These are phyloP conservation scores for Phoenix dactylifera DNA, from an alignment of 176 grass and related monocot species.

Conservation along the genomic window DNA sequence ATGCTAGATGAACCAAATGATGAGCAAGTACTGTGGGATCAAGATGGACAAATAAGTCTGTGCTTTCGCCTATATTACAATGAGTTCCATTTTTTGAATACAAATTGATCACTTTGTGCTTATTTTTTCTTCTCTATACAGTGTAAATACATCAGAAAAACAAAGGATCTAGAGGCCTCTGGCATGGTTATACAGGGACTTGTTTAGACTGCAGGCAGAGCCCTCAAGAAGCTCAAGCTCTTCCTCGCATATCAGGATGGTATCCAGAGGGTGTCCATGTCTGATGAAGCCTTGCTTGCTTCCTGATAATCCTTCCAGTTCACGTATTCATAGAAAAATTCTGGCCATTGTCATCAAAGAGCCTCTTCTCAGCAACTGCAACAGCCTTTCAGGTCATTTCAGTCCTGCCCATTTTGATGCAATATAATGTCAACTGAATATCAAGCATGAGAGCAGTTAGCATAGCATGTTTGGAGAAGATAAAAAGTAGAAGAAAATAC, in stretches of 20 bases:
- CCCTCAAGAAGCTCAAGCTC: no score
- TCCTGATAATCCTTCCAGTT: conserved; percentile 3
- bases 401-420: conserved; percentile 79
- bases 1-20: conserved; percentile 47
- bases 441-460: conserved; percentile 11
- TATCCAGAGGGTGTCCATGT: no score
- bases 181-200: no score
- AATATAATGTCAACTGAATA: conserved; percentile 73
- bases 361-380: conserved; percentile 59
- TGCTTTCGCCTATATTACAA: conserved; percentile 36
- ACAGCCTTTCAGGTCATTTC: conserved; percentile 61
- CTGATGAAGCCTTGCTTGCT: not conserved
- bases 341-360: conserved; percentile 74
- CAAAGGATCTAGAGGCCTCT: not conserved
- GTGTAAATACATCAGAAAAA: not conserved
- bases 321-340: conserved; percentile 6
- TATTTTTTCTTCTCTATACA: conserved; percentile 5
- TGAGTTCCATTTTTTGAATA: not conserved
- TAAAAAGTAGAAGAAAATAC: not conserved
- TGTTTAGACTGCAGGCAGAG: no score
- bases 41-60: conserved; percentile 35
- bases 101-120: not conserved
- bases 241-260: conserved; percentile 21
- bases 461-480: no score
- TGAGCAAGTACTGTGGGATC: no score